These are phyloP conservation scores for Patellifolia procumbens DNA, from an alignment of 179 eudicot species.

Conservation along the genomic window DNA sequence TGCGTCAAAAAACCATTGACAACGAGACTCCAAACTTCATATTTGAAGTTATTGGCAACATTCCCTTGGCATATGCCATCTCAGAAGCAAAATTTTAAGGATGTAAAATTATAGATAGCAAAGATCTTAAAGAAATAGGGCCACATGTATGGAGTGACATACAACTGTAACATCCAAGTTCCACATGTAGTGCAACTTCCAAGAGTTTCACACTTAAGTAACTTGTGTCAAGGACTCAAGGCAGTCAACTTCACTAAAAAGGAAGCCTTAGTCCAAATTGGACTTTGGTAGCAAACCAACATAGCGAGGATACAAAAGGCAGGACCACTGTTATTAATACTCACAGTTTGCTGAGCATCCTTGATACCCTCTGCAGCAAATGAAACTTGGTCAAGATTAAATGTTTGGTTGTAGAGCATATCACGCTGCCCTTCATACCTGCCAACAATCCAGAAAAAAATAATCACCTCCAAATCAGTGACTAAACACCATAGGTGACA, in stretches of 20 bases:
- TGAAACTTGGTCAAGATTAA: constrained; percentile 92
- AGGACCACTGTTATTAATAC: constrained; percentile 25
- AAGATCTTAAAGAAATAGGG: background rate
- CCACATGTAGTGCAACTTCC: background rate
- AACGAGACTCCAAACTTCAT: background rate
- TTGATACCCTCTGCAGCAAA: constrained; percentile 96
- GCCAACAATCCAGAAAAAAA: constrained; percentile 28
- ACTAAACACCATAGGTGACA: background rate
- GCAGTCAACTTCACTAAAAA: constrained; percentile 10
- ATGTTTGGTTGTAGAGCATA: constrained; percentile 95
- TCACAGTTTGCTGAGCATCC: constrained; percentile 99
- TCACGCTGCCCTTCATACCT: constrained; percentile 99
- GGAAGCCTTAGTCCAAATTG: background rate
- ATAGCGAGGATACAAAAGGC: background rate
- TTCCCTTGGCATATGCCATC: background rate
- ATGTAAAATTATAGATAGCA: background rate
- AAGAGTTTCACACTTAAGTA: background rate
- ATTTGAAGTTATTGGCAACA: background rate
- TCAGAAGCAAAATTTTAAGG: background rate
- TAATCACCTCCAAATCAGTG: background rate
- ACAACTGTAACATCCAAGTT: background rate
- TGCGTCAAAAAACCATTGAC: background rate
- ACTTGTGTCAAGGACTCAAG: background rate
- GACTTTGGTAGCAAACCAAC: constrained; percentile 1
- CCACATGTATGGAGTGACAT: background rate